A percentile compares a stretch with the other conserved stretches of the same genome.
These are phyloP conservation scores for Cardamine occulta DNA, from an alignment of 345 rosid species.

Conservation along the genomic window DNA sequence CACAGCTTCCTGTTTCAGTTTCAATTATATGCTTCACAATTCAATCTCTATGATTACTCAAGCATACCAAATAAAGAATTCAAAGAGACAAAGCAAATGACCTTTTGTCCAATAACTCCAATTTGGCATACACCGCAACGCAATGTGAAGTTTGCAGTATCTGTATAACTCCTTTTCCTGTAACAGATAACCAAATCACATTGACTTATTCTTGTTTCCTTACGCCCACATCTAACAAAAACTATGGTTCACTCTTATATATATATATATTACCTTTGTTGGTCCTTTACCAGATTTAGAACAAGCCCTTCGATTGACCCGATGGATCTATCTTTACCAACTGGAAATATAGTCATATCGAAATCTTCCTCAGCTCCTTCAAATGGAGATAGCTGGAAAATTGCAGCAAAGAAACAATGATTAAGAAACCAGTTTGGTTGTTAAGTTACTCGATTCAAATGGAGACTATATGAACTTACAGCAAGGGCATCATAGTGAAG, in stretches of 20 bases:
- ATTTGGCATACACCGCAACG: constrained; percentile 97
- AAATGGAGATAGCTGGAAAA: constrained; percentile 70
- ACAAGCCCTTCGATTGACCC: constrained; percentile 64
- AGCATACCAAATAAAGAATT: constrained; percentile 1
- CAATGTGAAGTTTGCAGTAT: constrained; percentile 80
- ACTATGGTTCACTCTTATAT: background rate
- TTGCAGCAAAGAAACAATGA: background rate
- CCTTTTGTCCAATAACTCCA: constrained; percentile 92
- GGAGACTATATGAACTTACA: constrained; percentile 50
- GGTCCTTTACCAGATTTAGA: constrained; percentile 69
- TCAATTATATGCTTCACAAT: background rate
- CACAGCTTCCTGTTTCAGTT: constrained; percentile 69
- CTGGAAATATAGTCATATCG: constrained; percentile 80
- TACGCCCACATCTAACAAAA: constrained; percentile 2
- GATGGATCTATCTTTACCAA: constrained; percentile 60
- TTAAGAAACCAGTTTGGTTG: background rate
- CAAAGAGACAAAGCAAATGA: constrained; percentile 25
- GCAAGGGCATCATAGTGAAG: constrained; percentile 96
- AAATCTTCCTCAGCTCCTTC: constrained; percentile 92
- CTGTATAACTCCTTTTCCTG: constrained; percentile 85
- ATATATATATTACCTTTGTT: constrained; percentile 57
- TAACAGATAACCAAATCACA: constrained; percentile 24
- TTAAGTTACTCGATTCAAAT: background rate
- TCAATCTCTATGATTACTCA: constrained; percentile 14
- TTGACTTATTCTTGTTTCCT: constrained; percentile 13